Base-by-base conservation (phyloP, 2,329 filamentous ascomycete species). In the Cladophialophora yegresii region DNA sequence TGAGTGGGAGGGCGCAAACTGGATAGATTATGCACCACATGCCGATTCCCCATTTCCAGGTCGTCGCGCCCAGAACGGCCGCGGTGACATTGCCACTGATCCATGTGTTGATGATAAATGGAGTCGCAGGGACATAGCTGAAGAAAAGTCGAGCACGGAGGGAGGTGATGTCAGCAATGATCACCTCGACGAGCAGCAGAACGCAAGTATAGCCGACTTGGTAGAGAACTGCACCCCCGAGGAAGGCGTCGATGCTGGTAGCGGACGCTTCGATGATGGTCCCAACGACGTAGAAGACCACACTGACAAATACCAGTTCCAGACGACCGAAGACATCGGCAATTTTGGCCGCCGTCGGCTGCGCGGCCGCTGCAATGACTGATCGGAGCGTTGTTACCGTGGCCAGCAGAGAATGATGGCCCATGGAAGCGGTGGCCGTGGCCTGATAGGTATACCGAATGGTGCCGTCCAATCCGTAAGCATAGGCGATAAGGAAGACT, bases 21-120 rank as follows among this genome's bases (percentile, higher is more conserved):
- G 85, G 83, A 70, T 84, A 87, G 56, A 87, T 85, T 66, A 88
- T 82, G 54, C 79, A 80, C 80, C 84, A 88, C 85, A 88, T 88
- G 67, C 85, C 86, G 26, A 86, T 80, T 13, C 86, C 86, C 85
- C 85, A 88, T 63, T 81, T 75, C 86, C 86, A 89, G 1, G 77
- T 81, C 0, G 83, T 83, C 1, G 71, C 72, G 0, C 62, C 69
- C 22, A 87, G 71, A 0, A 87, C 83, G 0, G 82, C 79, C 0
- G 74, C 72, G 0, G 83, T 81, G 56, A 89, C 75, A 66, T 84
- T 81, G 22, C 86, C 86, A 65, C 83, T 84, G 13, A 88, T 80
- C 86, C 86, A 89, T 0, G 85, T 85, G 70, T 88, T 88, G 73
- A 86, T 78, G 51, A 87, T 71, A 70, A 86, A 87, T 0, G 85